Conservation (phyloP, 192 early-diverging fungal genomes). For the Backusella morwellensis region DNA sequence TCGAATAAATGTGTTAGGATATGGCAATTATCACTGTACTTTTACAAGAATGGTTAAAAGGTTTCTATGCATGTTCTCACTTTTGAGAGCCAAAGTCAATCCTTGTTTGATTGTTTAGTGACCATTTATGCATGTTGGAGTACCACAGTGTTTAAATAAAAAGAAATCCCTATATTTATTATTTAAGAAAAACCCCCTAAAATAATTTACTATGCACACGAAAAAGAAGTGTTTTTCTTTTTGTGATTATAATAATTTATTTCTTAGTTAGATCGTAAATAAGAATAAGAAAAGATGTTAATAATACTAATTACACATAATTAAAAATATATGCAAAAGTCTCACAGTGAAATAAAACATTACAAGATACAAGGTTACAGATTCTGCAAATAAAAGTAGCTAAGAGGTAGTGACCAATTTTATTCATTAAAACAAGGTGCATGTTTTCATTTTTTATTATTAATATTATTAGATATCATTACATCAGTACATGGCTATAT, state of each 20-base stretch:
- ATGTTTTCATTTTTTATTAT: too few relatives aligned
- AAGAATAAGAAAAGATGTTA: background rate
- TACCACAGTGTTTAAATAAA: conserved; percentile 17
- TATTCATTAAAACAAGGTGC: too few relatives aligned
- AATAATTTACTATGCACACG: background rate
- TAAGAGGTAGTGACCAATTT: too few relatives aligned
- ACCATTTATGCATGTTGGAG: background rate
- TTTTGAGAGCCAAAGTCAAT: background rate
- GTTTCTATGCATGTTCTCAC: background rate
- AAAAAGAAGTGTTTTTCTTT: background rate
- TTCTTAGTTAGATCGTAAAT: background rate
- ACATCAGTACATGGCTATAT: too few relatives aligned
- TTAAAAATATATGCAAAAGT: too few relatives aligned
- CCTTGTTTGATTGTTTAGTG: background rate
- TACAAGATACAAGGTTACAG: too few relatives aligned
- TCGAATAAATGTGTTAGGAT: background rate
- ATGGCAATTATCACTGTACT: background rate
- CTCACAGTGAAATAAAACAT: too few relatives aligned
- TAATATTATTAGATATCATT: too few relatives aligned
- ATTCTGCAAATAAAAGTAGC: too few relatives aligned
- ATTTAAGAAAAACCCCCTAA: background rate
- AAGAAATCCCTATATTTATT: background rate
- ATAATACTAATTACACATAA: too few relatives aligned
- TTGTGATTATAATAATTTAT: background rate
- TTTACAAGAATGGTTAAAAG: background rate